Conservation (phyloP, 2,329 filamentous ascomycete genomes). For the Sporothrix euskadiensis region DNA sequence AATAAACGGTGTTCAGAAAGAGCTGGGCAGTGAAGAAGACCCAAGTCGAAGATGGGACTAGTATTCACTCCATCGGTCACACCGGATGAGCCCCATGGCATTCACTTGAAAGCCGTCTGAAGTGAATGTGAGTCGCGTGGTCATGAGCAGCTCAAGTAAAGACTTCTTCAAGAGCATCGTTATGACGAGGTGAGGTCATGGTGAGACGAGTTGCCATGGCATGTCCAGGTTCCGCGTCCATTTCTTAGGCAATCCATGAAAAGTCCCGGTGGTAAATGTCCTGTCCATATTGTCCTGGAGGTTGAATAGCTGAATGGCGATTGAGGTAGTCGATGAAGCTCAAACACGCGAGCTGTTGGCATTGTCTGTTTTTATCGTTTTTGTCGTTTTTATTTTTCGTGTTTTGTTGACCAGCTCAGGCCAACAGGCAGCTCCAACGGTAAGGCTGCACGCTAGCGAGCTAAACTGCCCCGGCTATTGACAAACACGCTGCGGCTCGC, state of each 20-base stretch:
- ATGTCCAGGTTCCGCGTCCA: background rate
- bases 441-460: slow-evolving; percentile 7
- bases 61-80: background rate
- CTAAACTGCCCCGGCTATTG: background rate
- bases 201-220: background rate
- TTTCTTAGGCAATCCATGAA: background rate
- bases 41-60: background rate
- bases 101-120: slow-evolving; percentile 15
- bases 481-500: background rate
- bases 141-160: background rate
- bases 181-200: background rate
- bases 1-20: background rate
- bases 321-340: background rate
- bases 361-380: slow-evolving; percentile 1
- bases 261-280: background rate
- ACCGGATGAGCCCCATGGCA: too few species aligned
- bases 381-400: background rate
- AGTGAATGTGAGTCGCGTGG: background rate
- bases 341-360: background rate
- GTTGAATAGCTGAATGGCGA: background rate
- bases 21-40: background rate
- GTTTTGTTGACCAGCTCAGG: background rate
- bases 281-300: background rate
- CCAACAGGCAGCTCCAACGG: background rate
- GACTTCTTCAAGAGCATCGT: background rate